These are phyloP conservation scores for Trypanosoma scelopori DNA, from an alignment of 208 protist species.

Conservation along the genomic window DNA sequence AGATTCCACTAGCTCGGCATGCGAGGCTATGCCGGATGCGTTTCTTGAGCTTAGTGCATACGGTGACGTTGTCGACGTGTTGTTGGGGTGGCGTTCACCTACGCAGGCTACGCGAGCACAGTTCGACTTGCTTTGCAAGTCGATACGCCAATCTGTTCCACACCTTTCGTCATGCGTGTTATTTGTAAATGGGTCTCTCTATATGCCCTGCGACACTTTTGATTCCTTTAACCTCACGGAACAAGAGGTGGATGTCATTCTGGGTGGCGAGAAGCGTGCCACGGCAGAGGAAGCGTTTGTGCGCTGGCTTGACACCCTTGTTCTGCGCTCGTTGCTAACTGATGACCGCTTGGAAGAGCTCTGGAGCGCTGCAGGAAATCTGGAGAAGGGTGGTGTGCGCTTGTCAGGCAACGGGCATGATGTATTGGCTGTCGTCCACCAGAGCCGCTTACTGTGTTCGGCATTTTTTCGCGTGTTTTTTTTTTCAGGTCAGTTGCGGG, in stretches of 20 bases:
- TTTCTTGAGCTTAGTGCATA: slow-evolving; percentile 16
- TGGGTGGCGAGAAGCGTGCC: background rate
- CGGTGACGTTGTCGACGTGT: slow-evolving; percentile 28
- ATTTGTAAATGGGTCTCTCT: slow-evolving; percentile 25
- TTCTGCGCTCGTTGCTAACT: slow-evolving; percentile 17
- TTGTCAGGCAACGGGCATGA: slow-evolving; percentile 33
- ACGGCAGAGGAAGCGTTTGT: slow-evolving; percentile 10
- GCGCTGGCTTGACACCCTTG: slow-evolving; percentile 20
- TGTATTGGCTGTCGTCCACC: slow-evolving; percentile 28
- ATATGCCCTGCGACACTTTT: slow-evolving; percentile 5
- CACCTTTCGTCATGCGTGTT: slow-evolving; percentile 19
- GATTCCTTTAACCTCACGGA: slow-evolving; percentile 7
- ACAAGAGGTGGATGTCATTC: slow-evolving; percentile 3
- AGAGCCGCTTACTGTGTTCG: slow-evolving; percentile 23
- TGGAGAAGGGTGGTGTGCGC: background rate
- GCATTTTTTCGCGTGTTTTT: slow-evolving; percentile 46
- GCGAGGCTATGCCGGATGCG: slow-evolving; percentile 12
- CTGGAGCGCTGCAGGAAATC: background rate
- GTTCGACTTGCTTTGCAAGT: slow-evolving; percentile 18
- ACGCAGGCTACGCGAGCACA: background rate
- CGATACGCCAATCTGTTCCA: slow-evolving; percentile 5
- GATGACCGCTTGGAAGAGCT: background rate
- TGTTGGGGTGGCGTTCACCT: slow-evolving; percentile 37
- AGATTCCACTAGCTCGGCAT: background rate
- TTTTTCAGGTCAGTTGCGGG: slow-evolving; percentile 33